A percentile compares a stretch with the other conserved stretches of the same genome.
Evolutionary conservation across 805 yeast genomes (phyloP).

Genomic region (Ogataea corticis): DNA sequence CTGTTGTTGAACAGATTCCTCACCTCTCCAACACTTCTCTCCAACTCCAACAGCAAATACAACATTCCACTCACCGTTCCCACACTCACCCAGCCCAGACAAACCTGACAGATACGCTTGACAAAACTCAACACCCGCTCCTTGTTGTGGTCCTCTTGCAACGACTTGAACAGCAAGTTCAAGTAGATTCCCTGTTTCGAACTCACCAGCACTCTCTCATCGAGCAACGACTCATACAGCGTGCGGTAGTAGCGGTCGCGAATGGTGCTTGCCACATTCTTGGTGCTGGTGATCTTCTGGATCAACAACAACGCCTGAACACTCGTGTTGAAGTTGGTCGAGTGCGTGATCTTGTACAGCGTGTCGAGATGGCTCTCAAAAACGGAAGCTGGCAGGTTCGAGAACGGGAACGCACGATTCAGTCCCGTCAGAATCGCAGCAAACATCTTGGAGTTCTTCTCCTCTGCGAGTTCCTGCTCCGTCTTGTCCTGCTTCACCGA

Average conservation of each 20-base stretch:
- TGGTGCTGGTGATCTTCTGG: conserved; percentile 67
- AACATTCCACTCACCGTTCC: conserved; percentile 89
- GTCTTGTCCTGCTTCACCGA: conserved; percentile 68
- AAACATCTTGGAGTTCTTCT: conserved; percentile 79
- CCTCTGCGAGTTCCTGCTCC: conserved; percentile 67
- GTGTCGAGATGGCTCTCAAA: conserved; percentile 80
- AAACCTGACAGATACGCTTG: conserved; percentile 83
- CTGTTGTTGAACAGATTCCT: conserved; percentile 60
- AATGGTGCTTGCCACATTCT: conserved; percentile 22
- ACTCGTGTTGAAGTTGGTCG: conserved; percentile 90
- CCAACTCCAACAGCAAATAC: conserved; percentile 68
- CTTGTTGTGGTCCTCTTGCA: conserved; percentile 65
- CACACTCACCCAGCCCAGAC: conserved; percentile 80
- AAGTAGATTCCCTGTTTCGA: conserved; percentile 92
- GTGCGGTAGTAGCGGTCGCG: conserved; percentile 79
- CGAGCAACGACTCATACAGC: conserved; percentile 84
- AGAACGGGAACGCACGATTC: conserved; percentile 94
- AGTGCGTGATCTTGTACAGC: conserved; percentile 85
- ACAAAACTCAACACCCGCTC: conserved; percentile 84
- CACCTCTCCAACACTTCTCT: conserved; percentile 63
- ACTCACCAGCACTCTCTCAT: conserved; percentile 77
- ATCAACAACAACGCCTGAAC: conserved; percentile 88
- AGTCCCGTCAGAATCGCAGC: conserved; percentile 92
- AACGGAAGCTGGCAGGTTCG: conserved; percentile 67
- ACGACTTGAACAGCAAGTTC: conserved; percentile 79